phyloP scores from a whole-genome alignment of 2,329 filamentous ascomycete species.

The Paraconiothyrium sp. region DNA sequence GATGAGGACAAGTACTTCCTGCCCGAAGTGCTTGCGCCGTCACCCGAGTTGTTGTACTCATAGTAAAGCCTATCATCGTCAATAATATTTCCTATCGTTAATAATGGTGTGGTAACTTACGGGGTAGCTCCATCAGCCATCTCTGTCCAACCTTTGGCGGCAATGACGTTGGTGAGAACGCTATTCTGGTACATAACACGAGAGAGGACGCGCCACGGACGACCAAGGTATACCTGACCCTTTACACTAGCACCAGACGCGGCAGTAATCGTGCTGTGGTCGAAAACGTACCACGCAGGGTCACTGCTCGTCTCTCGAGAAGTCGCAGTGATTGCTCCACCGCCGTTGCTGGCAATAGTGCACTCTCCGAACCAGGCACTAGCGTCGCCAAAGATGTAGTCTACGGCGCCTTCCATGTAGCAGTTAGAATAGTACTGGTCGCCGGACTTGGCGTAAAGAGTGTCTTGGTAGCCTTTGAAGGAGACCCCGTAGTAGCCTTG shows the following conservation, averaged over 20 bases:
- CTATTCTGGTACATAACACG: constrained; percentile 60
- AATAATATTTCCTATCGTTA: background rate
- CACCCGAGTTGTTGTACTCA: constrained; percentile 63
- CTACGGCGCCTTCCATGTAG: constrained; percentile 64
- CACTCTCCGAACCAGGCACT: constrained; percentile 59
- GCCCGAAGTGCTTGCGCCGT: constrained; percentile 59
- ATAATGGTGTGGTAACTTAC: constrained; percentile 1
- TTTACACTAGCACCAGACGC: constrained; percentile 27
- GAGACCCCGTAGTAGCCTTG: constrained; percentile 64
- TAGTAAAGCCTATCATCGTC: constrained; percentile 4
- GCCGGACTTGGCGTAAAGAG: constrained; percentile 51
- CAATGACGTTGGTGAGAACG: constrained; percentile 62
- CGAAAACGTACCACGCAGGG: constrained; percentile 60
- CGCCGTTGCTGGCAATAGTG: constrained; percentile 31
- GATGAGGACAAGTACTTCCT: constrained; percentile 51
- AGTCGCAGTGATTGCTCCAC: constrained; percentile 24
- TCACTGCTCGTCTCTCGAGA: constrained; percentile 12
- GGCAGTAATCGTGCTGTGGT: constrained; percentile 50
- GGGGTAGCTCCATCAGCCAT: constrained; percentile 46
- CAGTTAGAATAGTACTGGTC: constrained; percentile 62
- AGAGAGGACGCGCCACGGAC: constrained; percentile 59
- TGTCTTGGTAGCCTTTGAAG: constrained; percentile 64
- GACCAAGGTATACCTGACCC: constrained; percentile 57
- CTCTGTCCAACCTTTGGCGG: constrained; percentile 63
- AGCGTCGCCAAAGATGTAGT: constrained; percentile 64